Conservation (phyloP, 768 basidiomycete species). For the Amanita pseudoporphyria region DNA sequence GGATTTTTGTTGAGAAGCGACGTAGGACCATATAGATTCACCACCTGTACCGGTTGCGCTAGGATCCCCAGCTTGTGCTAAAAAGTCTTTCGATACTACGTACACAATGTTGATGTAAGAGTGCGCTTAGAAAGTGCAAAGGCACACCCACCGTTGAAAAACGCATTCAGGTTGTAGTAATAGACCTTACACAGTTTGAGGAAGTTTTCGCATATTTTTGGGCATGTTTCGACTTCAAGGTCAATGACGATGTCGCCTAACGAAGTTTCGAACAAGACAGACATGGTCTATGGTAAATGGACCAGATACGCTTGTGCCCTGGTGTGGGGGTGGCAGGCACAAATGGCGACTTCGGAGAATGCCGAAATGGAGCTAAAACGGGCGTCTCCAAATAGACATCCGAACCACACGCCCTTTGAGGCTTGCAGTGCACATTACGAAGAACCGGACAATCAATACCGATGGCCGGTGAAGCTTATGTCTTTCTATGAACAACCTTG, state of each 20-base stretch:
- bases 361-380: no score
- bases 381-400: no score
- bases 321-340: not conserved
- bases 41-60: constrained; percentile 93
- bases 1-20: constrained; percentile 32
- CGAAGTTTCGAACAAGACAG: constrained; percentile 94
- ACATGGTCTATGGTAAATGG: constrained; percentile 42
- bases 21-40: constrained; percentile 77
- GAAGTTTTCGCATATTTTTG: constrained; percentile 90
- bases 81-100: constrained; percentile 91
- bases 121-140: constrained; percentile 1
- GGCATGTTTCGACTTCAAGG: constrained; percentile 84
- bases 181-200: constrained; percentile 96
- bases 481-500: no score
- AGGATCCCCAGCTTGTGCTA: constrained; percentile 95
- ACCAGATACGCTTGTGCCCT: not conserved
- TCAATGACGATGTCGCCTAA: constrained; percentile 96
- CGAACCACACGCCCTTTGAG: no score
- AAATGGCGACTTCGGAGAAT: not conserved
- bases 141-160: constrained; percentile 82
- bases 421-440: no score
- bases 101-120: not conserved
- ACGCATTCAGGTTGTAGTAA: constrained; percentile 94
- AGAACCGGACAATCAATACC: no score
- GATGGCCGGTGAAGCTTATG: no score